Base-by-base conservation (phyloP, 139 green algal genomes). In the Microglena sp. region DNA sequence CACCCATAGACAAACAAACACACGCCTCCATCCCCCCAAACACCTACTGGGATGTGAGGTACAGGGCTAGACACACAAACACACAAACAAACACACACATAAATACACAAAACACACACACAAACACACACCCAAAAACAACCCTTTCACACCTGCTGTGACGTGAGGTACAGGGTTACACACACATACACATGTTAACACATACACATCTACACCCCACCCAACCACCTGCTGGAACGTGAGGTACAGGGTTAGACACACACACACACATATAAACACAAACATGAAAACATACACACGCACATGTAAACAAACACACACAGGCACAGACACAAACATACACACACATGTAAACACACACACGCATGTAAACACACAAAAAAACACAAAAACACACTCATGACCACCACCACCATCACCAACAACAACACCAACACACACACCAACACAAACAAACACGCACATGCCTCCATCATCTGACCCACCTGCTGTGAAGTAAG, bases 141-240 rank as follows among this genome's bases (percentile, higher is more conserved):
- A 11, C n/a, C n/a, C n/a, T n/a, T n/a, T 32, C 50, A 26, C 50
- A 59, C 50, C 50, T 59, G 50, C 50, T 59, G 50, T n/a, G 50
- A 27, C 50, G 22, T 27, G 21, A 93, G 62, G 77, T 93, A 93
- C 0, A 87, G 55, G 2, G 27, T 67, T 24, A 50, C 40, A 18
- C 40, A 50, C 40, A 50, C 40, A 50, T 18, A 50, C 40, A 50
- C 40, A 50, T 50, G 40, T 18, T 24, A 11, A 50, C 40, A 50
- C 40, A 18, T 18, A 50, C 40, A 50, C 40, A 50, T 18, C 11
- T 18, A 50, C 40, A 50, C 40, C n/a, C n/a, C n/a, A 50, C 40
- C 11, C 40, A 50, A 11, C 11, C 40, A 50, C 40, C 40, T 50
- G 40, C 40, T 50, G 40, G 15, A 18, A 18, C 40, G 18, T 18